Percentiles rank a stretch among this genome's conserved stretches.
These are phyloP conservation scores for Mortierella claussenii DNA, from an alignment of 192 early-diverging fungal species.

Conservation along the genomic window DNA sequence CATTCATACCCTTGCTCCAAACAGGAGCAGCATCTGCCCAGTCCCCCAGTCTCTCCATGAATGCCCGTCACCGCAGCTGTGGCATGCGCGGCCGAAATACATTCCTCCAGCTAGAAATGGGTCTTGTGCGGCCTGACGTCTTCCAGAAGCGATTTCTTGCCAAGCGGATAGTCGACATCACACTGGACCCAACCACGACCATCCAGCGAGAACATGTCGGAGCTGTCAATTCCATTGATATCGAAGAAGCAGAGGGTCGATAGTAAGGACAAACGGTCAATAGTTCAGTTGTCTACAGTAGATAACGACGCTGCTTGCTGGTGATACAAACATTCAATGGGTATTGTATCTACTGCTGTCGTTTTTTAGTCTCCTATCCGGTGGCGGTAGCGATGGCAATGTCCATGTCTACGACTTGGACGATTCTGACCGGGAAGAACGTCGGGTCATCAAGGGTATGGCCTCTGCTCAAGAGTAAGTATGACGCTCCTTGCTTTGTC, in stretches of 20 bases:
- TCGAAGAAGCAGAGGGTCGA: slow-evolving; percentile 62
- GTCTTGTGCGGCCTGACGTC: slow-evolving; percentile 2
- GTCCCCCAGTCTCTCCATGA: no score
- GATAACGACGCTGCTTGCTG: no score
- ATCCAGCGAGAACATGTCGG: slow-evolving; percentile 43
- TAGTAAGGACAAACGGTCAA: slow-evolving; percentile 62
- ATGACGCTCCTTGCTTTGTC: no score
- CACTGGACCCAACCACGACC: slow-evolving; percentile 29
- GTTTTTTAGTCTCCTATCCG: slow-evolving; percentile 63
- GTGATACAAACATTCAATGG: no score
- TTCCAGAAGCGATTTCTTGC: slow-evolving; percentile 14
- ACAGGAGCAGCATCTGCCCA: no score
- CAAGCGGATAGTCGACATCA: slow-evolving; percentile 19
- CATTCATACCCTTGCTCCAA: no score
- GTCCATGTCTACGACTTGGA: slow-evolving; percentile 74
- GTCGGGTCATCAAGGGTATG: slow-evolving; percentile 40
- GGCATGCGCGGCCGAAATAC: slow-evolving; percentile 3
- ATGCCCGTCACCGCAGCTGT: background rate
- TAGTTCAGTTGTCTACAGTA: no score
- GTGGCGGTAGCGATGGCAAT: slow-evolving; percentile 67
- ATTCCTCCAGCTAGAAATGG: slow-evolving; percentile 16
- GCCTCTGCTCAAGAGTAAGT: slow-evolving; percentile 9
- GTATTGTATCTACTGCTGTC: background rate
- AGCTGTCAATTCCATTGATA: slow-evolving; percentile 61
- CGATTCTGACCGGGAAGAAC: slow-evolving; percentile 38